Conservation (phyloP, 345 rosid genomes). For the Salix viminalis region DNA sequence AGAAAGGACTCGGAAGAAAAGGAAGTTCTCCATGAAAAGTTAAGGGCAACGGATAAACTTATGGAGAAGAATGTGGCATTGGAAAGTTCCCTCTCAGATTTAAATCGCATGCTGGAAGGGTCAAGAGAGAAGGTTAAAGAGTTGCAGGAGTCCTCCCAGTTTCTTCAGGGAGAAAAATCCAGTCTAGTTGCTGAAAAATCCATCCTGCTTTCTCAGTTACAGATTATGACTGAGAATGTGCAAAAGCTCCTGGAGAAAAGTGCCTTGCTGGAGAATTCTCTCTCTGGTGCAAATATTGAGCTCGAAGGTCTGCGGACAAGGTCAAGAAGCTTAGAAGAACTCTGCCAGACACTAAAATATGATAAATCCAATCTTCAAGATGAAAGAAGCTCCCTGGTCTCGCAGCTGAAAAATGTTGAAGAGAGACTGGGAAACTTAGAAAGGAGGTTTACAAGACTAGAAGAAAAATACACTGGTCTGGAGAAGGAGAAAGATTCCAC, state of each 20-base stretch:
- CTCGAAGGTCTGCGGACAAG: conserved; percentile 23
- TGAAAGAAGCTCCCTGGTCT: conserved; percentile 23
- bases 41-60: conserved; percentile 49
- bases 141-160: conserved; percentile 52
- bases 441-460: conserved; percentile 52
- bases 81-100: conserved; percentile 21
- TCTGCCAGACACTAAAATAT: conserved; percentile 24
- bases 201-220: conserved; percentile 73
- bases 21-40: conserved; percentile 38
- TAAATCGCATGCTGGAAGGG: conserved; percentile 21
- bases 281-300: conserved; percentile 23
- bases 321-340: conserved; percentile 27
- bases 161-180: conserved; percentile 40
- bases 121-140: conserved; percentile 22
- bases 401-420: conserved; percentile 30
- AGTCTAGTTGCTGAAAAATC: conserved; percentile 36
- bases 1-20: conserved; percentile 21
- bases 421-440: conserved; percentile 56
- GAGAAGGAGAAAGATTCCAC: conserved; percentile 24
- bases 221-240: conserved; percentile 48
- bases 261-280: conserved; percentile 22
- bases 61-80: conserved; percentile 46
- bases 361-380: conserved; percentile 21
- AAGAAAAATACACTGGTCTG: conserved; percentile 27
- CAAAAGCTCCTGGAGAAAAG: conserved; percentile 28